Evolutionary conservation across 306 rosid genomes (phyloP), one percentile per base, ranked within the genome.

Genomic region (Rubus idaeus): DNA sequence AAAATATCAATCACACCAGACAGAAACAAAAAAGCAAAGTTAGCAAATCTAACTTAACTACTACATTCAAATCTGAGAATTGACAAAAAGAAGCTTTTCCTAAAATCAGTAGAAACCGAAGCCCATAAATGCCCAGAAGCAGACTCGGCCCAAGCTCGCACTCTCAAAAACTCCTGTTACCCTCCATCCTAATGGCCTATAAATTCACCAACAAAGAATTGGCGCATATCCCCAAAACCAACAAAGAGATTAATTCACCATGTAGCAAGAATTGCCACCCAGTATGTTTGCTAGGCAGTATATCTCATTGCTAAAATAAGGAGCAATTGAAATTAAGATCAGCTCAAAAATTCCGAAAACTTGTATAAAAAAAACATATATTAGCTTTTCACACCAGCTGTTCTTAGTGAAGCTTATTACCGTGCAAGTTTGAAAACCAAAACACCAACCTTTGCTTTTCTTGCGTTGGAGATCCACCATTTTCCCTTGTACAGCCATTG

Each of bases 381-480:
- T 12, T 20, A 18, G 26, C 70, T 17, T 65, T 41, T 39, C 50
- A 65, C 42, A 40, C 7, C n/a, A 62, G 53, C 37, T 30, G 69
- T 18, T 75, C 67, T 37, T 41, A 35, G 49, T 74, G 35, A 58
- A 44, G 46, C 37, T 45, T 13, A 40, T 11, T 21, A 23, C 16
- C 17, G 58, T 58, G 45, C 61, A 75, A 20, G 16, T 57, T 56
- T 61, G 2, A 30, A 75, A 39, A 39, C 60, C 20, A n/a, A 71
- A 56, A 73, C 23, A 84, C 89, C 61, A 70, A 95, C 99, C 97
- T 93, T 88, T 96, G 80, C 96, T 91, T 84, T 90, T 96, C 89
- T 87, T 96, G 42, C 99, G 99, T 87, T 96, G 99, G 76, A 77
- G 78, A 86, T 96, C 99, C 78, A 96, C 99, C 77, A 57, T 79